Percentiles rank a stretch among this genome's conserved stretches.
phyloP scores from a whole-genome alignment of 2,329 filamentous ascomycete genomes.

The Thermothelomyces thermophilus region DNA sequence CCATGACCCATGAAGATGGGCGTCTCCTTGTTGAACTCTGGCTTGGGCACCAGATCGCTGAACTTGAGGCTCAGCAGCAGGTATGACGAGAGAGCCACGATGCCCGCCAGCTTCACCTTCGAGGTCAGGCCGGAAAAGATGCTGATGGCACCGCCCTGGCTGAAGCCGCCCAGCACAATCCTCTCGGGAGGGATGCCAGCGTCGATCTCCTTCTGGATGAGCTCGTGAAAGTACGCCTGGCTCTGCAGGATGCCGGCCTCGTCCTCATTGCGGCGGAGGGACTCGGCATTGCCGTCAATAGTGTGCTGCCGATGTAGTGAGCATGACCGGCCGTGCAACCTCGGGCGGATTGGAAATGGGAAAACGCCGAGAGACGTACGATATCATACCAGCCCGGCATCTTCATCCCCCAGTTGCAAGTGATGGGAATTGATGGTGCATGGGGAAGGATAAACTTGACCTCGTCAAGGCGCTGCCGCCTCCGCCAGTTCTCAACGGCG shows the following conservation, averaged over 20 bases:
- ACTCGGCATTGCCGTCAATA: slow-evolving; percentile 25
- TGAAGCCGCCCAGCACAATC: slow-evolving; percentile 81
- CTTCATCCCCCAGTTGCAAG: slow-evolving; percentile 52
- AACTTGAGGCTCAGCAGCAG: slow-evolving; percentile 56
- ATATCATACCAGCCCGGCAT: slow-evolving; percentile 92
- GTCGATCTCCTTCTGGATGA: slow-evolving; percentile 75
- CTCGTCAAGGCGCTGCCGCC: slow-evolving; percentile 72
- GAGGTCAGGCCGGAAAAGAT: slow-evolving; percentile 73
- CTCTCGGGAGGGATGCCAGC: slow-evolving; percentile 74
- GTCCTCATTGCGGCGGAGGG: slow-evolving; percentile 39
- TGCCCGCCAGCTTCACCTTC: slow-evolving; percentile 70
- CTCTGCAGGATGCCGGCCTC: slow-evolving; percentile 67
- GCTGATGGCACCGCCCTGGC: slow-evolving; percentile 81
- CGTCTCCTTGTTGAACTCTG: slow-evolving; percentile 61
- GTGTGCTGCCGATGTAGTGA: slow-evolving; percentile 17
- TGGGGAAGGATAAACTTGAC: slow-evolving; percentile 93
- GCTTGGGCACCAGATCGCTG: slow-evolving; percentile 34
- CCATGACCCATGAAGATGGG: slow-evolving; percentile 89
- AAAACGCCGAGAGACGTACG: slow-evolving; percentile 35
- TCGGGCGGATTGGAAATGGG: background rate
- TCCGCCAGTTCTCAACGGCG: slow-evolving; percentile 81
- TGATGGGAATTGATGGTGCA: slow-evolving; percentile 80
- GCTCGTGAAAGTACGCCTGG: slow-evolving; percentile 66
- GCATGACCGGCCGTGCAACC: too few species aligned
- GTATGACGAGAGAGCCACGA: slow-evolving; percentile 80